A percentile compares a stretch with the other conserved stretches of the same genome.
Evolutionary conservation across 2,329 filamentous ascomycete genomes (phyloP).

Genomic region (Curvularia spicifera): DNA sequence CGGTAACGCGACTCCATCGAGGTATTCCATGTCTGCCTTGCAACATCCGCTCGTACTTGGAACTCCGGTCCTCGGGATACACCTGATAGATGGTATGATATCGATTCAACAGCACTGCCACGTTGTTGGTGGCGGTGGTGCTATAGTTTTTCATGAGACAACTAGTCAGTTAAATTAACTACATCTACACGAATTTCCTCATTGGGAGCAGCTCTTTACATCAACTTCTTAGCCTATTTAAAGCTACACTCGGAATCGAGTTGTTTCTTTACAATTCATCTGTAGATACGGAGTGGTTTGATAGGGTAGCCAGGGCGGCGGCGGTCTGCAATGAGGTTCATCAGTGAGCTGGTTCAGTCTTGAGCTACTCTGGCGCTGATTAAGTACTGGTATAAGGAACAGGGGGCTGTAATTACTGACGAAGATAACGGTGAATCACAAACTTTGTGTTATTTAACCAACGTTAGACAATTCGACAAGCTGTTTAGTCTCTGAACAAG

Average conservation of each 20-base stretch:
- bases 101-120: background rate
- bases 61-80: background rate
- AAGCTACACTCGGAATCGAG: background rate
- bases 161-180: background rate
- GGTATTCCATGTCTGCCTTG: background rate
- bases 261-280: background rate
- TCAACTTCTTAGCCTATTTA: background rate
- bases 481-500: too few relatives aligned
- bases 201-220: background rate
- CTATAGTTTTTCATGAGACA: background rate
- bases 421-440: too few relatives aligned
- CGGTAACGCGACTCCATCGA: background rate
- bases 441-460: too few relatives aligned
- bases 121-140: background rate
- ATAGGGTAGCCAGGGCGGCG: background rate
- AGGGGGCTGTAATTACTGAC: too few relatives aligned
- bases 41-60: background rate
- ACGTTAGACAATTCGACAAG: too few relatives aligned
- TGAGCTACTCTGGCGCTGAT: too few relatives aligned
- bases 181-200: background rate
- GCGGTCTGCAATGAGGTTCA: background rate
- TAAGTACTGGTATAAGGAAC: too few relatives aligned
- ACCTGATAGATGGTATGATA: background rate
- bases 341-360: too few relatives aligned
- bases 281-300: background rate